These are phyloP conservation scores for Eimeria maxima DNA, from an alignment of 169 alveolate species.

Conservation along the genomic window DNA sequence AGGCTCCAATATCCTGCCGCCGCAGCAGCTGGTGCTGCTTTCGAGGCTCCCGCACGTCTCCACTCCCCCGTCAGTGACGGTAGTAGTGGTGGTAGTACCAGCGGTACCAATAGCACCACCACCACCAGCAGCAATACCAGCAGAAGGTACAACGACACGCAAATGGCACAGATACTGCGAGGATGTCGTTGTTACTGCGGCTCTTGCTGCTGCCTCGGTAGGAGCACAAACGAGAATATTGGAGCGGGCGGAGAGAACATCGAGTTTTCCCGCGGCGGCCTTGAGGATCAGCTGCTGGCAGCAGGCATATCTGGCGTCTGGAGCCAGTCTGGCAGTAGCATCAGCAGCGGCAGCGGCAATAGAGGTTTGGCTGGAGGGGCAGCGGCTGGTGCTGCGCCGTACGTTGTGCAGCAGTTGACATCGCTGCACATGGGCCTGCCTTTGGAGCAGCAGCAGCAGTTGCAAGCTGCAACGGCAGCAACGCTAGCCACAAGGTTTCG, in stretches of 20 bases:
- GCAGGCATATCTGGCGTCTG: conserved; percentile 51
- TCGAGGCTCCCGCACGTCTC: not conserved
- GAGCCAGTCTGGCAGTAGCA: not conserved
- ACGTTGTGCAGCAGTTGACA: conserved; percentile 22
- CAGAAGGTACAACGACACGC: not conserved
- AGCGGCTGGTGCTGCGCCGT: not conserved
- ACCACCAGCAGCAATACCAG: not conserved
- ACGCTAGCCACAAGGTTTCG: conserved; percentile 19
- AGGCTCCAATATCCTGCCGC: not conserved
- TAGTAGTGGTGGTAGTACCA: not conserved
- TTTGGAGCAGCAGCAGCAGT: conserved; percentile 34
- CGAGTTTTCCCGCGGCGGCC: not conserved
- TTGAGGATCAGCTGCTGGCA: conserved; percentile 26
- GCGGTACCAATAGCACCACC: not conserved
- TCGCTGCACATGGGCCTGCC: conserved; percentile 69
- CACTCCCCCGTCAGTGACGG: not conserved
- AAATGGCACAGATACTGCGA: not conserved
- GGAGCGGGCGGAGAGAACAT: not conserved
- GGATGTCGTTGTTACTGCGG: conserved; percentile 52
- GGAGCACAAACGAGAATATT: not conserved
- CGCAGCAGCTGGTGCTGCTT: not conserved
- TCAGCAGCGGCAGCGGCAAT: conserved; percentile 21
- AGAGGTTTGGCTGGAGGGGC: not conserved
- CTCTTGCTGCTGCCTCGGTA: conserved; percentile 43
- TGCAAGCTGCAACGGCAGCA: conserved; percentile 1